Percentiles rank a stretch among this genome's conserved stretches.
Evolutionary conservation across 75 land plant genomes (phyloP).

Genomic region (Pseudotsuga menziesii): DNA sequence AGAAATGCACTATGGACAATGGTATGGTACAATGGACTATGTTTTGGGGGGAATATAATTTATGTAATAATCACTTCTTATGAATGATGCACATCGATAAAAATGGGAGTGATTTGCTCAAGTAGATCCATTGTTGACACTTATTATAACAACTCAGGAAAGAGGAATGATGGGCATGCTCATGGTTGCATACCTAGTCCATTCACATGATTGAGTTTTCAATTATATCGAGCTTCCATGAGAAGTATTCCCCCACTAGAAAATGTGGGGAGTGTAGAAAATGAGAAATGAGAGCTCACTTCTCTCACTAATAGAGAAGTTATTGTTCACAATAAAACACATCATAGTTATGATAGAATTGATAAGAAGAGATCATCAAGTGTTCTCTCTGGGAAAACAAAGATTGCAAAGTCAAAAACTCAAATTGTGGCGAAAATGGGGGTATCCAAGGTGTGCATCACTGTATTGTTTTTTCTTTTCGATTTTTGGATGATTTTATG

Average conservation of each 20-base stretch:
- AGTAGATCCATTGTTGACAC: background rate
- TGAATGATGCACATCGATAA: background rate
- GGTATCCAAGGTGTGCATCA: slow-evolving; percentile 15
- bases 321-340: too few relatives aligned
- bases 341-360: background rate
- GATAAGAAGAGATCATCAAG: slow-evolving; percentile 15
- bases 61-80: too few relatives aligned
- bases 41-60: too few relatives aligned
- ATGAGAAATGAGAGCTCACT: background rate
- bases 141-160: background rate
- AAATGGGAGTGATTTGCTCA: slow-evolving; percentile 8
- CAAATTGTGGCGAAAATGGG: slow-evolving; percentile 16
- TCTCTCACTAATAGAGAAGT: background rate
- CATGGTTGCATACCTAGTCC: too few relatives aligned
- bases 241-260: background rate
- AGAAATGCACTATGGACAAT: too few relatives aligned
- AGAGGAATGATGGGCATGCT: background rate
- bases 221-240: background rate
- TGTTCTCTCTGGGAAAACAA: slow-evolving; percentile 16
- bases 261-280: background rate
- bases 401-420: slow-evolving; percentile 14
- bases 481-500: background rate
- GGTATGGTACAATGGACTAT: too few relatives aligned
- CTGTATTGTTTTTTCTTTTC: background rate
- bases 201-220: too few relatives aligned